Percentiles rank a stretch among this genome's conserved stretches.
phyloP scores from a whole-genome alignment of 345 rosid species.

The Camelina laxa region DNA sequence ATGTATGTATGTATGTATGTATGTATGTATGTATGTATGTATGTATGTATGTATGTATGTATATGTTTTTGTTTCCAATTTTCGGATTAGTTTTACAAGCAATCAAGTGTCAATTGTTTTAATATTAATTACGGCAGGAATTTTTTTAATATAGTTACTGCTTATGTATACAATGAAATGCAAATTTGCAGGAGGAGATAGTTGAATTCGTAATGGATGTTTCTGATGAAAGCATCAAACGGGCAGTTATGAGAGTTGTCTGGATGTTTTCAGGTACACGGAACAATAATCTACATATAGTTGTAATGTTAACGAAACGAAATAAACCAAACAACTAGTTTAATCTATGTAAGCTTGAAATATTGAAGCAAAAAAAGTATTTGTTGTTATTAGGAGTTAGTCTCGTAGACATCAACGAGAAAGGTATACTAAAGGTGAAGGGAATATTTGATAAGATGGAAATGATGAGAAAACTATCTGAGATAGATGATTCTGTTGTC shows the following conservation, averaged over 20 bases:
- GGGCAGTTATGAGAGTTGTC: background rate
- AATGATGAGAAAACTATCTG: background rate
- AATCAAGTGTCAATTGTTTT: no score
- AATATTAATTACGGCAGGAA: no score
- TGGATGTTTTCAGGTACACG: background rate
- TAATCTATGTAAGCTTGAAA: background rate
- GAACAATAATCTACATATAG: background rate
- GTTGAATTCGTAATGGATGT: background rate
- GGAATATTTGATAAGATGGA: background rate
- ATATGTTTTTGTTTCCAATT: no score
- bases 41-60: no score
- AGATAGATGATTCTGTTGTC: background rate
- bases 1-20: no score
- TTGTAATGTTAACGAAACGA: background rate
- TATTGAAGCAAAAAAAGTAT: background rate
- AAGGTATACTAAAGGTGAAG: background rate
- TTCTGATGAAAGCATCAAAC: constrained; percentile 6
- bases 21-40: no score
- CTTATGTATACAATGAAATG: background rate
- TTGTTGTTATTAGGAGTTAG: background rate
- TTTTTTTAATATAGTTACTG: no score
- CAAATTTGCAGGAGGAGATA: constrained; percentile 12
- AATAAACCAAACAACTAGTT: background rate
- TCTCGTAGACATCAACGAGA: background rate
- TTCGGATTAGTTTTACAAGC: no score